Conservation (phyloP, 2,329 filamentous ascomycete genomes). For the Colletotrichum sp. region DNA sequence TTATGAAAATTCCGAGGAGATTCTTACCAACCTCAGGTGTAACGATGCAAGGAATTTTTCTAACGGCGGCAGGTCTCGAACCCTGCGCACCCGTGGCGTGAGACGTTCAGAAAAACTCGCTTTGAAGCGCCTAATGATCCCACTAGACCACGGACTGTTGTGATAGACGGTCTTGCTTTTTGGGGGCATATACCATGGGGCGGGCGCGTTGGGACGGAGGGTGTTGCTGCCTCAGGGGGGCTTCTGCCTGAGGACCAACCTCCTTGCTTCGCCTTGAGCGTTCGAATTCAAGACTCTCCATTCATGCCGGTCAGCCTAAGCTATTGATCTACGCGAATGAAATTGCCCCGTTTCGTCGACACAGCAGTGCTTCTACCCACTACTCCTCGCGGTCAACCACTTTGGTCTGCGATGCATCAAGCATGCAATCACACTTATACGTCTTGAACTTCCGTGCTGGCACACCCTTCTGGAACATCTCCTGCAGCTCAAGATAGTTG, state of each 20-base stretch:
- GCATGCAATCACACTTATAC: background rate
- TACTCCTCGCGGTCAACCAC: background rate
- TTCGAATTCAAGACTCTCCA: background rate
- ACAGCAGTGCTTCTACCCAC: background rate
- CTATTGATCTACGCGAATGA: background rate
- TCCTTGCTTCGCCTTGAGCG: background rate
- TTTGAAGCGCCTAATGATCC: background rate
- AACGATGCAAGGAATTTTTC: background rate
- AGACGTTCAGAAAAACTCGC: background rate
- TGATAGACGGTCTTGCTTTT: background rate
- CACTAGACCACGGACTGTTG: background rate
- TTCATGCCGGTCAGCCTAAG: background rate
- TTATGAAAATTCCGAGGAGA: slow-evolving; percentile 1
- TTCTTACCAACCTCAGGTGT: slow-evolving; percentile 8
- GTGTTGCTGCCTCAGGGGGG: background rate
- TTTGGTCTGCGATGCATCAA: background rate
- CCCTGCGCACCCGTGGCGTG: background rate
- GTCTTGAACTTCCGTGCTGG: slow-evolving; percentile 12
- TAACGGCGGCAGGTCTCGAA: background rate
- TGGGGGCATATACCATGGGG: background rate
- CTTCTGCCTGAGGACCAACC: background rate
- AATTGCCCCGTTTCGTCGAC: background rate
- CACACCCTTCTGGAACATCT: slow-evolving; percentile 15
- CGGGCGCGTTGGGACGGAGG: background rate
- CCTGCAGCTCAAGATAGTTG: slow-evolving; percentile 17